Percentiles rank a stretch among this genome's conserved stretches.
Evolutionary conservation across 306 rosid species (phyloP).

Genomic region (Glycine soja): DNA sequence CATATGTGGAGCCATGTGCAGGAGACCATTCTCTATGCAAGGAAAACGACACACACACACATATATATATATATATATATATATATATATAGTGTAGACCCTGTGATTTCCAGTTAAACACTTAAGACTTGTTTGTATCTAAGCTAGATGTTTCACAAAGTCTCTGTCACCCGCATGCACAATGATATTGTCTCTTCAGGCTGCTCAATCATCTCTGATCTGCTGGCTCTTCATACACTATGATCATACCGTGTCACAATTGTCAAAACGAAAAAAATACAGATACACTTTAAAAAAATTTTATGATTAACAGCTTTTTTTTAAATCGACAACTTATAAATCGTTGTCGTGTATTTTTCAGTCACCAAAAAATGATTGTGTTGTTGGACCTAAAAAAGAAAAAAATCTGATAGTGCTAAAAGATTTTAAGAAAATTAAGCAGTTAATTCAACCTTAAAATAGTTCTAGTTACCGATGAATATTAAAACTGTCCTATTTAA

Average conservation of each 20-base stretch:
- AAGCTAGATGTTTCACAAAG: neutral
- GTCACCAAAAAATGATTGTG: neutral
- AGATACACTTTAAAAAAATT: neutral
- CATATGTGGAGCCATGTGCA: neutral
- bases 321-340: neutral
- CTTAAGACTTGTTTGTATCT: constrained; percentile 4
- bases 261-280: neutral
- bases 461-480: neutral
- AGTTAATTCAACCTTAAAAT: neutral
- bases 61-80: neutral
- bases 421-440: neutral
- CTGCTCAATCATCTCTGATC: neutral
- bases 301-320: neutral
- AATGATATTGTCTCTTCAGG: constrained; percentile 17
- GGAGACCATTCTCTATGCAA: neutral
- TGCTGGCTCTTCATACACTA: neutral
- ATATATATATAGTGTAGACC: neutral
- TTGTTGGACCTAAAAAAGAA: neutral
- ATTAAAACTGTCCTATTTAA: neutral
- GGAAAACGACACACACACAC: neutral
- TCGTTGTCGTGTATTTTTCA: neutral
- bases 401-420: neutral
- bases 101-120: neutral
- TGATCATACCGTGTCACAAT: neutral
- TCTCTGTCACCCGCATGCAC: neutral